Conservation (phyloP, 371 early-diverging fungal genomes). For the Rhizopus sp. region DNA sequence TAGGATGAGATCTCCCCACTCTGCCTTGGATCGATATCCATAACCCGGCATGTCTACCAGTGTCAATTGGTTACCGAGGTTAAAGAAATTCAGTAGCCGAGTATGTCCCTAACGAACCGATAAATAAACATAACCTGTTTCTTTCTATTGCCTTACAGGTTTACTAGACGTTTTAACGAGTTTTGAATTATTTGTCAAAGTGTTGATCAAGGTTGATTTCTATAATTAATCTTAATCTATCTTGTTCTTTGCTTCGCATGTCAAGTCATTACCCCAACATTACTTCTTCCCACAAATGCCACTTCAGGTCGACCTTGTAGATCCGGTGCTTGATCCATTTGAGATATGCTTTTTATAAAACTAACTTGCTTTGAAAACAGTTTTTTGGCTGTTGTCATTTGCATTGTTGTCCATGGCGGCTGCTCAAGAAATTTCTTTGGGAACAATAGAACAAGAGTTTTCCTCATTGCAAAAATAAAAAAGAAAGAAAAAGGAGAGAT, state of each 20-base stretch:
- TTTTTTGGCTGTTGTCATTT: conserved; percentile 28
- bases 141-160: conserved; percentile 49
- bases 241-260: neutral
- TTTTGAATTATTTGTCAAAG: conserved; percentile 55
- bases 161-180: conserved; percentile 75
- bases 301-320: conserved; percentile 34
- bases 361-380: conserved; percentile 44
- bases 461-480: neutral
- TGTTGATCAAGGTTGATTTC: conserved; percentile 77
- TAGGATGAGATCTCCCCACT: conserved; percentile 74
- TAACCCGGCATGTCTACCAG: conserved; percentile 88
- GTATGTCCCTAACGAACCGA: conserved; percentile 63
- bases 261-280: conserved; percentile 58
- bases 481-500: neutral
- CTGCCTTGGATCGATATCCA: conserved; percentile 69
- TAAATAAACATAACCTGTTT: neutral
- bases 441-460: neutral
- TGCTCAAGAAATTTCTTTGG: conserved; percentile 23
- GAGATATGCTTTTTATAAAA: conserved; percentile 41
- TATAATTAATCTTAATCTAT: conserved; percentile 7
- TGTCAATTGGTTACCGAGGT: conserved; percentile 54
- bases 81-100: conserved; percentile 69
- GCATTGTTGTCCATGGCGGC: conserved; percentile 16
- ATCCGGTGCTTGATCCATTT: conserved; percentile 34
- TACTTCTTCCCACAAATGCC: conserved; percentile 78